phyloP scores from a whole-genome alignment of 2,329 filamentous ascomycete genomes.

The Cladosporium velox region DNA sequence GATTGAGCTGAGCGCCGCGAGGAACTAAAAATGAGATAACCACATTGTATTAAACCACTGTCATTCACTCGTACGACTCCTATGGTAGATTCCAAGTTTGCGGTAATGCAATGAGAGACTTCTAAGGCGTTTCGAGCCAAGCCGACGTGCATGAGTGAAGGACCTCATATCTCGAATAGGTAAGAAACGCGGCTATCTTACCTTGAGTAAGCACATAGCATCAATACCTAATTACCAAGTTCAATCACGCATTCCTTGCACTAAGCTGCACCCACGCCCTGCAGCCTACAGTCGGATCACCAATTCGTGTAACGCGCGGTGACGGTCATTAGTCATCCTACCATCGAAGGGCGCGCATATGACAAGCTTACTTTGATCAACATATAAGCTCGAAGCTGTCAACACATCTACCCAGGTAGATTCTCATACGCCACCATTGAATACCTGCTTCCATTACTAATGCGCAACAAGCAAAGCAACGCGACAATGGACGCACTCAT shows the following conservation, averaged over 20 bases:
- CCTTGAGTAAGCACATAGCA: too few relatives aligned
- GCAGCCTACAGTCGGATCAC: too few relatives aligned
- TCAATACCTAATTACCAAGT: too few relatives aligned
- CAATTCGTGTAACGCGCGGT: too few relatives aligned
- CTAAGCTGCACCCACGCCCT: neutral
- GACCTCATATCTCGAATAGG: too few relatives aligned
- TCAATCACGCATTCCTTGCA: neutral
- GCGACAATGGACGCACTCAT: slow-evolving; percentile 4
- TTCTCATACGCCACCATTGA: neutral
- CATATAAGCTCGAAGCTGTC: neutral
- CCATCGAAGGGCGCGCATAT: neutral
- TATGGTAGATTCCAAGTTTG: too few relatives aligned
- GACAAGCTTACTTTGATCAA: neutral
- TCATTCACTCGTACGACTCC: too few relatives aligned
- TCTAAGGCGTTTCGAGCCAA: too few relatives aligned
- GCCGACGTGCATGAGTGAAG: too few relatives aligned
- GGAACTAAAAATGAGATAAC: neutral
- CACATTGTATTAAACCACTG: neutral
- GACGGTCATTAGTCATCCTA: neutral
- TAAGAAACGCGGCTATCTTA: too few relatives aligned
- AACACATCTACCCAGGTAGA: too few relatives aligned
- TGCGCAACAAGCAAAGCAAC: neutral
- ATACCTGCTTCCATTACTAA: neutral
- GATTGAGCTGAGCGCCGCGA: neutral
- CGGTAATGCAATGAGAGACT: too few relatives aligned